Conservation (phyloP, 371 early-diverging fungal species). For the Ordospora pajunii region DNA sequence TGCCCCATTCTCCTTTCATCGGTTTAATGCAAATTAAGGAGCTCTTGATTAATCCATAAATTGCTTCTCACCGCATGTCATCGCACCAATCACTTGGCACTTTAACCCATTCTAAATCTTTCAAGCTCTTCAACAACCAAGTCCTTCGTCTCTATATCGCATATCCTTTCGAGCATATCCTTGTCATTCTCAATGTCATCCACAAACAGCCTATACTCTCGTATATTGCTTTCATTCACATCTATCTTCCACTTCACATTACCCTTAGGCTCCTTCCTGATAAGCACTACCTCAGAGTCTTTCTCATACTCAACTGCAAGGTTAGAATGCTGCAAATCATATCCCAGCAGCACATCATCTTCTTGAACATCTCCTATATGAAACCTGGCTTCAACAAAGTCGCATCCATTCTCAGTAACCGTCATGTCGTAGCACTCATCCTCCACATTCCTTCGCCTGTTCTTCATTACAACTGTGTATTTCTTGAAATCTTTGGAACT, state of each 20-base stretch:
- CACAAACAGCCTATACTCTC: conserved; percentile 45
- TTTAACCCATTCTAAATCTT: neutral
- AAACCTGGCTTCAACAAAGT: conserved; percentile 18
- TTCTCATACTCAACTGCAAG: neutral
- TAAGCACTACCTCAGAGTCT: conserved; percentile 27
- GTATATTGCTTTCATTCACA: neutral
- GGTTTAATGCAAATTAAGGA: neutral
- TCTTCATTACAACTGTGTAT: conserved; percentile 47
- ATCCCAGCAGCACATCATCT: conserved; percentile 48
- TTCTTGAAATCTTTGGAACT: conserved; percentile 23
- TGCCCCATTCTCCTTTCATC: neutral
- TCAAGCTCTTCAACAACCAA: conserved; percentile 23
- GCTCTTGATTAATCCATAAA: neutral
- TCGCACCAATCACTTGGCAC: neutral
- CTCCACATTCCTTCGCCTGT: neutral
- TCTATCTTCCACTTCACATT: conserved; percentile 38
- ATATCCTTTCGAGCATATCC: conserved; percentile 42
- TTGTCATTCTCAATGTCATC: conserved; percentile 49
- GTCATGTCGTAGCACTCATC: conserved; percentile 20
- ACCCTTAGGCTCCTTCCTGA: conserved; percentile 19
- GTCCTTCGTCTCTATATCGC: neutral
- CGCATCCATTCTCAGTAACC: conserved; percentile 2
- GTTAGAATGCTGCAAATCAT: conserved; percentile 29
- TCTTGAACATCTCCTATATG: conserved; percentile 37
- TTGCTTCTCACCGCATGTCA: neutral